These are phyloP conservation scores for Marvania coccoides DNA, from an alignment of 139 green algal species.

Conservation along the genomic window DNA sequence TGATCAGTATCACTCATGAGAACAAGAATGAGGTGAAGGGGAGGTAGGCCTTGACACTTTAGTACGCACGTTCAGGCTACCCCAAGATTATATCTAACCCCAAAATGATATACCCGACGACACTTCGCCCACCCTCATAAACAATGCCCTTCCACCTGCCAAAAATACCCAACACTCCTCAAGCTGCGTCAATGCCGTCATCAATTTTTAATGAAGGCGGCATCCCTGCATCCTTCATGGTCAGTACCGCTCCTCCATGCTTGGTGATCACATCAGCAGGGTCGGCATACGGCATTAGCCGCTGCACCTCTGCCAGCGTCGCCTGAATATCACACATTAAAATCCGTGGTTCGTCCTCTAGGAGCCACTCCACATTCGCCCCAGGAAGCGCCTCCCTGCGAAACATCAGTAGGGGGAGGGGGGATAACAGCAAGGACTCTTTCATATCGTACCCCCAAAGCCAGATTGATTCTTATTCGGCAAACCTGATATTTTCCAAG, in stretches of 20 bases:
- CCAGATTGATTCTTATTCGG: background rate
- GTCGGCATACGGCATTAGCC: conserved; percentile 16
- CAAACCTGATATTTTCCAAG: conserved; percentile 8
- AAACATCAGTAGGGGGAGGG: background rate
- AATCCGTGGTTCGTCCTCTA: conserved; percentile 21
- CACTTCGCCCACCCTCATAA: too few relatives aligned
- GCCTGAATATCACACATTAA: conserved; percentile 15
- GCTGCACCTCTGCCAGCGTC: conserved; percentile 12
- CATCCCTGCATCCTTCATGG: conserved; percentile 23
- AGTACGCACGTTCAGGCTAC: too few relatives aligned
- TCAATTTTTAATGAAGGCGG: conserved; percentile 24
- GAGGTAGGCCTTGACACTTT: too few relatives aligned
- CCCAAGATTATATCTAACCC: too few relatives aligned
- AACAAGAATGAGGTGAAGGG: too few relatives aligned
- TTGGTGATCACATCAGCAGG: background rate
- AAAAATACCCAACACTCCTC: too few relatives aligned
- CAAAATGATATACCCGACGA: too few relatives aligned
- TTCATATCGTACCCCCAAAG: background rate
- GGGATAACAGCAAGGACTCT: background rate
- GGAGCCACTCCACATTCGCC: conserved; percentile 16
- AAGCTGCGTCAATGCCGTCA: background rate
- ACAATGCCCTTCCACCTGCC: too few relatives aligned
- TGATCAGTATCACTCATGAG: too few relatives aligned
- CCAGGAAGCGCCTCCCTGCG: conserved; percentile 2
- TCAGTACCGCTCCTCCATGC: background rate